A percentile compares a stretch with the other conserved stretches of the same genome.
Evolutionary conservation across 176 grass and related monocot species (phyloP).

Genomic region (Hyparrhenia diplandra): DNA sequence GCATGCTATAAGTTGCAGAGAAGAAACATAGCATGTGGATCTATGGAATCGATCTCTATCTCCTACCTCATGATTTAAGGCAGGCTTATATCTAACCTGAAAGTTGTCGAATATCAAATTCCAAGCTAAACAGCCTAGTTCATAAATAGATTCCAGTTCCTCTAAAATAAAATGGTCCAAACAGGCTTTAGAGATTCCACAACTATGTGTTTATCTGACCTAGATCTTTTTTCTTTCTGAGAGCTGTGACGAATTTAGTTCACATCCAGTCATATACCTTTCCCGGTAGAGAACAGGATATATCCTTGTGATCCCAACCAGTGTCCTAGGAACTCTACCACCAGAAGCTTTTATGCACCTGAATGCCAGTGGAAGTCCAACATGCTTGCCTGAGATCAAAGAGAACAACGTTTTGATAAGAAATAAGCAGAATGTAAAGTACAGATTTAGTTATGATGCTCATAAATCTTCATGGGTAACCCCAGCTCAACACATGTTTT

Average conservation of each 20-base stretch:
- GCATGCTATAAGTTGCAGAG: not conserved
- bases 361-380: constrained; percentile 72
- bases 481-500: constrained; percentile 4
- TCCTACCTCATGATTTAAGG: not conserved
- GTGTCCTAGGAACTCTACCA: constrained; percentile 72
- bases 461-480: not conserved
- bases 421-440: constrained; percentile 3
- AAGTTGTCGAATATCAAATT: not conserved
- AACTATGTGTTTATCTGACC: not conserved
- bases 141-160: not conserved
- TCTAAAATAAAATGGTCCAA: not conserved
- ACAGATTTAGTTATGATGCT: not conserved
- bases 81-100: not conserved
- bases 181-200: not conserved
- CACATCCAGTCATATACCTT: constrained; percentile 53
- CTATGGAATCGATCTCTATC: not conserved
- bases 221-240: not conserved
- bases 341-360: constrained; percentile 77
- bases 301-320: constrained; percentile 75
- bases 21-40: not conserved
- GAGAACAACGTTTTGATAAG: constrained; percentile 25
- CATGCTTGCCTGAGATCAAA: constrained; percentile 61
- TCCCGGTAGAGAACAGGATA: constrained; percentile 88
- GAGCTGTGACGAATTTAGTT: not conserved
- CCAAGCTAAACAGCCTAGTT: not conserved